phyloP scores from a whole-genome alignment of 1,284 basidiomycete genomes.

The Irpex sp. region DNA sequence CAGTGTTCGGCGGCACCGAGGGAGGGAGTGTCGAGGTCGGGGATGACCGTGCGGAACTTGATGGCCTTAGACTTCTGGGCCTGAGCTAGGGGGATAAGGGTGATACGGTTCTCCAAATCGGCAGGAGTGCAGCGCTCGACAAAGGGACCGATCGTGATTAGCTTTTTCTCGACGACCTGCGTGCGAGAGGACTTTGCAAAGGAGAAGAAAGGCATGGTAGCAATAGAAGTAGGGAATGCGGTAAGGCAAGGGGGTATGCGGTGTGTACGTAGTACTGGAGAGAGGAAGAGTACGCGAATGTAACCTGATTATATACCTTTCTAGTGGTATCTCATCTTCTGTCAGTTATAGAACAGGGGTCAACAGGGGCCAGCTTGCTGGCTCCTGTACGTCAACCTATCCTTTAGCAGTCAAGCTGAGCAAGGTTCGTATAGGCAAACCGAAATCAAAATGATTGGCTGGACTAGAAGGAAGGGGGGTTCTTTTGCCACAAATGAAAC shows the following conservation, averaged over 20 bases:
- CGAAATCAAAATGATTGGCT: too few species aligned
- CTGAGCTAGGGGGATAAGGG: conserved; percentile 1
- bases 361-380: too few species aligned
- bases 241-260: neutral
- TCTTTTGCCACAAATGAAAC: too few species aligned
- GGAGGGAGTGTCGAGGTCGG: neutral
- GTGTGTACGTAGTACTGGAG: neutral
- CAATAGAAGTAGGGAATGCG: neutral
- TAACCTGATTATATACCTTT: neutral
- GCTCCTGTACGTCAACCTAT: too few species aligned
- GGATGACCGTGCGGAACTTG: neutral
- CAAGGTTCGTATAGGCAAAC: too few species aligned
- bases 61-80: neutral
- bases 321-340: neutral
- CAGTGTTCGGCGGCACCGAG: neutral
- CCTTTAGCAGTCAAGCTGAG: too few species aligned
- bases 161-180: conserved; percentile 2
- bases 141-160: neutral
- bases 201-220: conserved; percentile 8
- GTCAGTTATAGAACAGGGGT: neutral
- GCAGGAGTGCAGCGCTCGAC: neutral
- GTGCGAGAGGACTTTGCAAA: neutral
- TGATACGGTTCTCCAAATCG: conserved; percentile 1
- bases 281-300: neutral
- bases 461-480: too few species aligned